A percentile compares a stretch with the other conserved stretches of the same genome.
Evolutionary conservation across 768 basidiomycete species (phyloP).

Genomic region (Termitomyces sp.): DNA sequence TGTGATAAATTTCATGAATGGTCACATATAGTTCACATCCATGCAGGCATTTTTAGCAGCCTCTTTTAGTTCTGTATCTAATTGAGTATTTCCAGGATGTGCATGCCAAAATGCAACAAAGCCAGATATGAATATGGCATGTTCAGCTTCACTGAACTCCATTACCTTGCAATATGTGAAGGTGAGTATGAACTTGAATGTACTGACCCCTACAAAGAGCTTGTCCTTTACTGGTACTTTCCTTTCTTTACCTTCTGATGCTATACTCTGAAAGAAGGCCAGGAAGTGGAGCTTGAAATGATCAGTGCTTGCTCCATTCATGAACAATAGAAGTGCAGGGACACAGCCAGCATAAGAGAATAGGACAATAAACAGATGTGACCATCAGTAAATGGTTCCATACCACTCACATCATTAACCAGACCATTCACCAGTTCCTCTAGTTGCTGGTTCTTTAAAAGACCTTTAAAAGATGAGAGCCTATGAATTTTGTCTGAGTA

Average conservation of each 20-base stretch:
- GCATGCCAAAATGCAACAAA: constrained; percentile 15
- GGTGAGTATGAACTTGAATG: too few relatives aligned
- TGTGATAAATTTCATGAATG: too few relatives aligned
- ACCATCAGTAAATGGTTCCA: constrained; percentile 18
- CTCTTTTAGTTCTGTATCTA: constrained; percentile 13
- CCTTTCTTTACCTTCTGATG: constrained; percentile 15
- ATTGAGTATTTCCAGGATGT: constrained; percentile 8
- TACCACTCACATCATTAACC: too few relatives aligned
- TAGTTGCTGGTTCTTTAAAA: too few relatives aligned
- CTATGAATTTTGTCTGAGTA: too few relatives aligned
- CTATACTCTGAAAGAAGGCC: constrained; percentile 25
- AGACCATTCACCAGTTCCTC: too few relatives aligned
- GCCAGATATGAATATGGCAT: neutral
- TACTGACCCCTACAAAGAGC: constrained; percentile 2
- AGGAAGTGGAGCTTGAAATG: constrained; percentile 31
- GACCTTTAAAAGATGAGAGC: too few relatives aligned
- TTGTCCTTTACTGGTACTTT: neutral
- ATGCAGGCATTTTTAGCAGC: neutral
- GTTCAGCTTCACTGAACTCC: constrained; percentile 3
- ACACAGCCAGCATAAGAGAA: constrained; percentile 29
- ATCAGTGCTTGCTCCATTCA: constrained; percentile 27
- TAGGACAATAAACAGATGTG: constrained; percentile 24
- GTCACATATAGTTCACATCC: too few relatives aligned
- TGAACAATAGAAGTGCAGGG: constrained; percentile 29
- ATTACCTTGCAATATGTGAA: too few relatives aligned